A percentile compares a stretch with the other conserved stretches of the same genome.
Evolutionary conservation across 148 eudicot species (phyloP).

Genomic region (Heliamphora exappendiculata): DNA sequence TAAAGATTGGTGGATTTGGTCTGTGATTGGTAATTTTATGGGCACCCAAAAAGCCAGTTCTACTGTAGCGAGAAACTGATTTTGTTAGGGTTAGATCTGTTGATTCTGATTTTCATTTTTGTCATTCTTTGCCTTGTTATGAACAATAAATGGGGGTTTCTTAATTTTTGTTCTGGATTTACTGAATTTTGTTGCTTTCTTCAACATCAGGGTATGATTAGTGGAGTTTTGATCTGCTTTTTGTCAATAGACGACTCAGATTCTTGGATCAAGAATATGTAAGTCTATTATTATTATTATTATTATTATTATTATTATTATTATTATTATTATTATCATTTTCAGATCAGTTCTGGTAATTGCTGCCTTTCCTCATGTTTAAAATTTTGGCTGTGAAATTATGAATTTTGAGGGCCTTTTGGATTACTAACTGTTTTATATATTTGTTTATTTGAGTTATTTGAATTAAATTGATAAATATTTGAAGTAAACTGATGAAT

Average conservation of each 20-base stretch:
- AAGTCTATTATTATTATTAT: constrained; percentile 24
- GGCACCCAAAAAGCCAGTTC: not conserved
- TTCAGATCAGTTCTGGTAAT: not conserved
- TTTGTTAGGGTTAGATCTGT: constrained; percentile 34
- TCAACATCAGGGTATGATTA: constrained; percentile 29
- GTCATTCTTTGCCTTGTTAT: not conserved
- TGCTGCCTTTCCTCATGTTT: not conserved
- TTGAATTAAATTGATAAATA: not conserved
- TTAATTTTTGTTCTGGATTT: constrained; percentile 18
- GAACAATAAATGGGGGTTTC: constrained; percentile 14
- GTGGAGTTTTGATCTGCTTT: constrained; percentile 36
- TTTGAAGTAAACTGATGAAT: constrained; percentile 4
- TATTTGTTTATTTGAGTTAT: constrained; percentile 8
- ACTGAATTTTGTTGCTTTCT: constrained; percentile 19
- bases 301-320: constrained; percentile 18
- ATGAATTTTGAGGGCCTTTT: not conserved
- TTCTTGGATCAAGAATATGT: constrained; percentile 44
- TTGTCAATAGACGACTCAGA: constrained; percentile 39
- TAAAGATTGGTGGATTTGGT: constrained; percentile 1
- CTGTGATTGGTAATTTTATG: not conserved
- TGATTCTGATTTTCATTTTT: constrained; percentile 11
- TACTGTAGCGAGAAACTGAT: not conserved
- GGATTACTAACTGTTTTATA: not conserved
- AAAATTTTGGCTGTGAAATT: not conserved
- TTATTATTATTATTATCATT: constrained; percentile 12